Percentiles rank a stretch among this genome's conserved stretches.
These are phyloP conservation scores for Pterocarpus santalinus DNA, from an alignment of 306 rosid genomes.

Conservation along the genomic window DNA sequence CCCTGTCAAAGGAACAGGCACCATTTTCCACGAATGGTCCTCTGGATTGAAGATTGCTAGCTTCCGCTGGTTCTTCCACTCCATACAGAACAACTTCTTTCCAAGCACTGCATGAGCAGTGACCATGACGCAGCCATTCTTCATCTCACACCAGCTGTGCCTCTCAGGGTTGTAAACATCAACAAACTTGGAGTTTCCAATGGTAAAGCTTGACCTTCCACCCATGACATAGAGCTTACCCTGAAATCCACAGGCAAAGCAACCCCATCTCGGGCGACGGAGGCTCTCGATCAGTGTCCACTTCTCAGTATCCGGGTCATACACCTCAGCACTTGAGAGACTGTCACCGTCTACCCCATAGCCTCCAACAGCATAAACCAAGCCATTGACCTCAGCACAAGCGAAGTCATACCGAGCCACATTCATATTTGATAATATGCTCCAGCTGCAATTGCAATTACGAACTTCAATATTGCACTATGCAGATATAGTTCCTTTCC, in stretches of 20 bases:
- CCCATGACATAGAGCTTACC: constrained; percentile 98
- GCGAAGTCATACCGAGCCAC: constrained; percentile 90
- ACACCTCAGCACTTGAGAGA: constrained; percentile 88
- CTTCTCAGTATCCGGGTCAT: constrained; percentile 68
- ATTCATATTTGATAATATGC: constrained; percentile 73
- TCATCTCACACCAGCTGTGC: constrained; percentile 86
- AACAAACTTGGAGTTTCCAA: constrained; percentile 88
- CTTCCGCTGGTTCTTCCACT: constrained; percentile 97
- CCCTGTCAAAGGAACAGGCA: constrained; percentile 83
- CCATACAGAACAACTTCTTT: constrained; percentile 88
- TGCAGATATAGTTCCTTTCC: constrained; percentile 3
- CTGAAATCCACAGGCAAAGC: constrained; percentile 89
- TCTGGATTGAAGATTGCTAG: constrained; percentile 76
- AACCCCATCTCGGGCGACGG: constrained; percentile 96
- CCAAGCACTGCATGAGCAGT: constrained; percentile 88
- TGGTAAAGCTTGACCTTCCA: constrained; percentile 94
- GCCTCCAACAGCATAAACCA: constrained; percentile 94
- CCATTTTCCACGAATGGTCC: constrained; percentile 84
- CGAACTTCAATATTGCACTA: not conserved
- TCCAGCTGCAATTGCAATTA: constrained; percentile 75
- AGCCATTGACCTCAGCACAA: constrained; percentile 82
- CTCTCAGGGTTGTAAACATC: constrained; percentile 79
- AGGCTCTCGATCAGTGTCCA: constrained; percentile 85
- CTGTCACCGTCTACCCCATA: constrained; percentile 67
- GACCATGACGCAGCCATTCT: constrained; percentile 98